These are phyloP conservation scores for Xylaria nigripes DNA, from an alignment of 495 filamentous ascomycete genomes.

Conservation along the genomic window DNA sequence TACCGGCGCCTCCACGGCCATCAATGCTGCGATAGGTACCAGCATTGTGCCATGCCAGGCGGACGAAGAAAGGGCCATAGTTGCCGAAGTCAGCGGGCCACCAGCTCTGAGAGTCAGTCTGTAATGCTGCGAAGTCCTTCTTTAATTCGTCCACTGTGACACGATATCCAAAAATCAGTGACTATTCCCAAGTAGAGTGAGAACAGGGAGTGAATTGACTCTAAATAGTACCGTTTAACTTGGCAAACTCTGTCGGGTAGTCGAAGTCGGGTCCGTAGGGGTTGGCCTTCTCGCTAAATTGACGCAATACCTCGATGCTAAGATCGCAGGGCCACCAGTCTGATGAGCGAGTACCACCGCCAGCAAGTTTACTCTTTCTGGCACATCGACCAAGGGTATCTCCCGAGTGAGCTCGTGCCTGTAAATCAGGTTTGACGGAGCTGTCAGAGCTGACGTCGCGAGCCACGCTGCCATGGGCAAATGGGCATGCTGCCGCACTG, in stretches of 20 bases:
- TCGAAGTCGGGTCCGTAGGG: slow-evolving; percentile 46
- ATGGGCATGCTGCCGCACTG: background rate
- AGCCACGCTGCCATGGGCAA: background rate
- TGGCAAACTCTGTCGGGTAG: slow-evolving; percentile 50
- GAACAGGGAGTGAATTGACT: background rate
- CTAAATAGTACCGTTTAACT: background rate
- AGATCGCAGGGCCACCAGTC: slow-evolving; percentile 54
- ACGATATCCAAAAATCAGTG: background rate
- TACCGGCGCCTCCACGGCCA: slow-evolving; percentile 51
- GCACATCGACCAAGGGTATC: slow-evolving; percentile 31
- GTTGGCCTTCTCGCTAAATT: slow-evolving; percentile 45
- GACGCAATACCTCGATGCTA: slow-evolving; percentile 51
- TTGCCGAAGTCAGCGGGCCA: slow-evolving; percentile 58
- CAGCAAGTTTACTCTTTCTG: slow-evolving; percentile 39
- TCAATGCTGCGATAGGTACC: slow-evolving; percentile 53
- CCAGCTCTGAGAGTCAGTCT: slow-evolving; percentile 55
- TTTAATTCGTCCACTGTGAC: slow-evolving; percentile 40
- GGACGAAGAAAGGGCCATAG: slow-evolving; percentile 54
- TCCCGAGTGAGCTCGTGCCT: background rate
- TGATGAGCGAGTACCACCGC: slow-evolving; percentile 42
- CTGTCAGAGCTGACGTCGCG: background rate
- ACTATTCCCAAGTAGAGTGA: background rate
- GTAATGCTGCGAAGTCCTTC: slow-evolving; percentile 47
- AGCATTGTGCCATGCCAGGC: slow-evolving; percentile 56
- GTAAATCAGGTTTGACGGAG: background rate